Percentiles rank a stretch among this genome's conserved stretches.
phyloP scores from a whole-genome alignment of 352 stramenopile species.

The Pythium coloratum region DNA sequence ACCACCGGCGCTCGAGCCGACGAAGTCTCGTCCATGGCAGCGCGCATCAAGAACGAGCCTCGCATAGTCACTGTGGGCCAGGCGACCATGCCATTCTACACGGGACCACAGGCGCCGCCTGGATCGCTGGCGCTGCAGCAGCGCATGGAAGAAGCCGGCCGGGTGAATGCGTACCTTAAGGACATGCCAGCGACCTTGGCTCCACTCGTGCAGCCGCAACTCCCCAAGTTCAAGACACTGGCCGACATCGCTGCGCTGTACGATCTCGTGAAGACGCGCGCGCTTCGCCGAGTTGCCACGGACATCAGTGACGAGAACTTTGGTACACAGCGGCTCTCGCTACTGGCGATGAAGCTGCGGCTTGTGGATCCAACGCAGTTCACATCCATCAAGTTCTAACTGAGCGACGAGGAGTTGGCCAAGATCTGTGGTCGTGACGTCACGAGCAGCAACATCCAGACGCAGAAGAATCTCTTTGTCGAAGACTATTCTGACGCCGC shows the following conservation, averaged over 20 bases:
- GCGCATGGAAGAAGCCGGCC: background rate
- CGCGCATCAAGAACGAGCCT: background rate
- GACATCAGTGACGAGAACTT: constrained; percentile 17
- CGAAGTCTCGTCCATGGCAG: background rate
- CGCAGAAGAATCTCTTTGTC: constrained; percentile 6
- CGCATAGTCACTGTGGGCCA: background rate
- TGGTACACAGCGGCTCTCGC: constrained; percentile 15
- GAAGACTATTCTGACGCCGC: constrained; percentile 15
- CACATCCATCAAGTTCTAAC: background rate
- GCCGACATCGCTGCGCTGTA: background rate
- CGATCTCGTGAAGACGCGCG: background rate
- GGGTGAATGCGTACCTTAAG: background rate
- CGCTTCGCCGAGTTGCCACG: background rate
- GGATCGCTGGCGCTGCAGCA: background rate
- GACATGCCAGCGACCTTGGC: background rate
- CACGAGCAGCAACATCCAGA: constrained; percentile 2
- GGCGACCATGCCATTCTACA: background rate
- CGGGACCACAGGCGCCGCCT: background rate
- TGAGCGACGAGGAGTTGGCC: constrained; percentile 2
- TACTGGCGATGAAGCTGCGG: constrained; percentile 7
- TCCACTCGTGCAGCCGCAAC: background rate
- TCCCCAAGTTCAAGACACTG: background rate
- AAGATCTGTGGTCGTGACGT: constrained; percentile 10
- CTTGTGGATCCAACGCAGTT: background rate
- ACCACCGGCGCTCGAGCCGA: too few species aligned